A percentile compares a stretch with the other conserved stretches of the same genome.
Conservation (phyloP, 1,139 yeast genomes). For the Magnusiomyces suaveolens region DNA sequence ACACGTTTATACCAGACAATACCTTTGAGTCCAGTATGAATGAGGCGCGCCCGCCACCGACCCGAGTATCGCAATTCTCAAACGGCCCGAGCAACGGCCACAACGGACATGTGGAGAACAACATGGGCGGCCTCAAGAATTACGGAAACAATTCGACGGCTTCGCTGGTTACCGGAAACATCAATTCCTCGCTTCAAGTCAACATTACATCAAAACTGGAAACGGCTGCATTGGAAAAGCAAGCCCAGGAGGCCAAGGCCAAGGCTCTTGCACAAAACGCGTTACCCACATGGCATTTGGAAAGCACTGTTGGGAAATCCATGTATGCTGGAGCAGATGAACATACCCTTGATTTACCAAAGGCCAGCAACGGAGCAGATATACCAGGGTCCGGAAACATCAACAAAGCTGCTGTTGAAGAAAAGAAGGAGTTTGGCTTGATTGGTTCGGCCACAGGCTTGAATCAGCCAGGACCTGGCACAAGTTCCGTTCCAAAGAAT, state of each 20-base stretch:
- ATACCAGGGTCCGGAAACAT: background rate
- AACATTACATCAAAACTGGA: conserved; percentile 89
- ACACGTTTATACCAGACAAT: conserved; percentile 73
- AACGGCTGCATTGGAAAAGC: conserved; percentile 43
- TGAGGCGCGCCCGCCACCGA: conserved; percentile 56
- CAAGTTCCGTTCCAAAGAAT: background rate
- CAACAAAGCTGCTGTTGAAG: background rate
- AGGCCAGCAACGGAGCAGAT: no score
- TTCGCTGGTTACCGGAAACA: conserved; percentile 20
- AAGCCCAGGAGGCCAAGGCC: conserved; percentile 59
- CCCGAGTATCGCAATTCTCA: conserved; percentile 29
- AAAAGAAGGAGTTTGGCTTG: background rate
- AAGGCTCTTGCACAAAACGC: conserved; percentile 71
- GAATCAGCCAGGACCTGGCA: background rate
- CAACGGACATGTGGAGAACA: background rate
- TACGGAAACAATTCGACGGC: conserved; percentile 17
- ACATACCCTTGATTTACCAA: conserved; percentile 20
- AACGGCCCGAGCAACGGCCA: conserved; percentile 27
- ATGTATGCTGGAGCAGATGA: conserved; percentile 12
- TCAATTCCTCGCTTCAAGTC: conserved; percentile 66
- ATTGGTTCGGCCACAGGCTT: background rate
- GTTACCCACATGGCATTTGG: conserved; percentile 91
- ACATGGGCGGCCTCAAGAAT: conserved; percentile 5
- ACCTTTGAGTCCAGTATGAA: conserved; percentile 73
- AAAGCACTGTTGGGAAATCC: conserved; percentile 69